These are phyloP conservation scores for Xylaria sp. DNA, from an alignment of 2,329 filamentous ascomycete genomes.

Conservation along the genomic window DNA sequence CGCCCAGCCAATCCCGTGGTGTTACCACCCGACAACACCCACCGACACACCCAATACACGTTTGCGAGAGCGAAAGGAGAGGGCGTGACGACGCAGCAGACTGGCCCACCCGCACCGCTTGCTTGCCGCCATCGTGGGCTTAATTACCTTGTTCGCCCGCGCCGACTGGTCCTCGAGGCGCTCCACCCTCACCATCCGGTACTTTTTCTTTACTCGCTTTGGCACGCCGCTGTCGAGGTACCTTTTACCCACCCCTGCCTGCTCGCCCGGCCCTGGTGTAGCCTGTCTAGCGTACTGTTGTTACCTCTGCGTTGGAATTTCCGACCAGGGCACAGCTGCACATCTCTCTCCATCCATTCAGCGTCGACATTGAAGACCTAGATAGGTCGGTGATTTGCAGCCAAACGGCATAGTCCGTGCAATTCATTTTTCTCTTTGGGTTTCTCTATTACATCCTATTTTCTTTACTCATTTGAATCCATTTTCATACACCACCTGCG, in stretches of 20 bases:
- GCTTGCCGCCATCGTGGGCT: conserved; percentile 37
- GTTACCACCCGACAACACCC: conserved; percentile 18
- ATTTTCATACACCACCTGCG: not conserved
- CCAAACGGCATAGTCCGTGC: conserved; percentile 15
- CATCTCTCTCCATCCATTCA: not conserved
- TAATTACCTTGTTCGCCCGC: conserved; percentile 32
- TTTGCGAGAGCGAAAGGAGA: conserved; percentile 13
- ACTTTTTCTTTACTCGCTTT: too few relatives aligned
- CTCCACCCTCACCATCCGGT: conserved; percentile 23
- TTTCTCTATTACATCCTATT: not conserved
- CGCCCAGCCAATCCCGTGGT: conserved; percentile 35
- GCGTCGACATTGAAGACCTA: not conserved
- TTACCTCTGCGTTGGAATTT: not conserved
- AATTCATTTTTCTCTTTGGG: not conserved
- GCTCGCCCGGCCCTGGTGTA: conserved; percentile 7
- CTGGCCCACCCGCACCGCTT: conserved; percentile 21
- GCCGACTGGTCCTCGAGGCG: conserved; percentile 34
- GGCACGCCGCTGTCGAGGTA: not conserved
- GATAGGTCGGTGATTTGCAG: not conserved
- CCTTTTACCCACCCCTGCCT: not conserved
- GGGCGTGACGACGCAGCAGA: conserved; percentile 8
- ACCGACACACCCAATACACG: conserved; percentile 25
- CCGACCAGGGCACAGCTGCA: not conserved
- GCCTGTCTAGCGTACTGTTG: not conserved
- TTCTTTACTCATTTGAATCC: not conserved